These are phyloP conservation scores for Rutstroemia sydowiana DNA, from an alignment of 2,329 filamentous ascomycete genomes.

Conservation along the genomic window DNA sequence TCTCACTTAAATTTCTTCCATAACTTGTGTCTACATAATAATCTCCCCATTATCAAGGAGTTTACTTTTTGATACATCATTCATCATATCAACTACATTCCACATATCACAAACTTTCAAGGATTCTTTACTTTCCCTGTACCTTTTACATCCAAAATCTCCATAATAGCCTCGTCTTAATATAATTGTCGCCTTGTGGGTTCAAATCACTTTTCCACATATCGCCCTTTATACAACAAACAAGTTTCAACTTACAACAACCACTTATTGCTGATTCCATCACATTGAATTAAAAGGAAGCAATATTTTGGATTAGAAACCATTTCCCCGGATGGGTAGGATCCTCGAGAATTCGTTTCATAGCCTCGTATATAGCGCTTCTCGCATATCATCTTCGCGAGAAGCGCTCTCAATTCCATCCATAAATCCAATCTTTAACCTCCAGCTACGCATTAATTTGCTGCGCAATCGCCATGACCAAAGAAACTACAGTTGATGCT, in stretches of 20 bases:
- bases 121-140: too few species aligned
- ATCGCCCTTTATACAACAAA: background rate
- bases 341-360: constrained; percentile 20
- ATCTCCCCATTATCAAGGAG: too few species aligned
- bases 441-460: constrained; percentile 4
- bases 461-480: constrained; percentile 22
- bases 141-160: background rate
- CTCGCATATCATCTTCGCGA: constrained; percentile 26
- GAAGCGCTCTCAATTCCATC: constrained; percentile 25
- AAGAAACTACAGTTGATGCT: constrained; percentile 23
- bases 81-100: background rate
- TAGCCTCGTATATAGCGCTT: constrained; percentile 29
- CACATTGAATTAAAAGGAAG: background rate
- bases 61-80: too few species aligned
- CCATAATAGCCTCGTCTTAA: constrained; percentile 2
- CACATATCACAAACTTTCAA: too few species aligned
- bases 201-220: background rate
- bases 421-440: constrained; percentile 1
- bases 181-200: constrained; percentile 3
- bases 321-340: constrained; percentile 27
- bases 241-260: background rate
- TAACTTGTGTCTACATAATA: too few species aligned
- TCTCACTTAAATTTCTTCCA: too few species aligned
- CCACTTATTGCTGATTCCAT: background rate
- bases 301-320: background rate